Base-by-base conservation (phyloP, 1,284 basidiomycete genomes). In the Inonotus hispidus region DNA sequence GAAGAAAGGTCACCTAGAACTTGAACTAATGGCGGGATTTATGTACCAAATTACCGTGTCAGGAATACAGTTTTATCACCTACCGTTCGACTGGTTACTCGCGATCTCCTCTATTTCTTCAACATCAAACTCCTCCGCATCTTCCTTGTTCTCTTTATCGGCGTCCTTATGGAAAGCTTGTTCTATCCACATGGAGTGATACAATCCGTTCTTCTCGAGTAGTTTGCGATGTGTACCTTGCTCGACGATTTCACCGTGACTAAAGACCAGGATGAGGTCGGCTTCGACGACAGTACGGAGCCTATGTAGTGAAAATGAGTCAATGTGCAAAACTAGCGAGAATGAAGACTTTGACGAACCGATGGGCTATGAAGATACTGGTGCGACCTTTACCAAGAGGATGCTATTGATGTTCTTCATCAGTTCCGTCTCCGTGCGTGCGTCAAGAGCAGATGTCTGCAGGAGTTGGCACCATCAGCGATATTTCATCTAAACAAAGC, bases 321-420 rank as follows among this genome's bases (percentile, higher is more conserved):
- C 41, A 49, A 8, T 41, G 11, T 59, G 32, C n/a, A 43, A 7
- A 16, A 46, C 38, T 37, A 60, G 52, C 32, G 25, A 13, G 32
- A 14, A 32, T 32, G 32, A 52, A 23, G 37, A 45, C 38, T 23
- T 23, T 16, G 14, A 66, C 72, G 57, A 53, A 77, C 76, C 81
- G 71, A 67, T 97, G 95, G 0, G 95, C 95, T 63, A 98, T 94
- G 71, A 99, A 98, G 65, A 99, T 92, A 63, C 93, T 94, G 7
- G 96, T 99, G 57, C 93, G 84, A 6, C 83, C 79, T 66, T 88
- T 87, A 66, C 85, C 27, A 91, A 74, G 23, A 99, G 77, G 0
- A 85, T 87, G 16, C 75, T 78, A 69, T 98, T 92, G 73, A 99
- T 92, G 70, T 97, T 98, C 66, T 85, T 83, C 95, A 98, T 98